Base-by-base conservation (phyloP, 371 early-diverging fungal genomes). In the Nematocida homosporus region DNA sequence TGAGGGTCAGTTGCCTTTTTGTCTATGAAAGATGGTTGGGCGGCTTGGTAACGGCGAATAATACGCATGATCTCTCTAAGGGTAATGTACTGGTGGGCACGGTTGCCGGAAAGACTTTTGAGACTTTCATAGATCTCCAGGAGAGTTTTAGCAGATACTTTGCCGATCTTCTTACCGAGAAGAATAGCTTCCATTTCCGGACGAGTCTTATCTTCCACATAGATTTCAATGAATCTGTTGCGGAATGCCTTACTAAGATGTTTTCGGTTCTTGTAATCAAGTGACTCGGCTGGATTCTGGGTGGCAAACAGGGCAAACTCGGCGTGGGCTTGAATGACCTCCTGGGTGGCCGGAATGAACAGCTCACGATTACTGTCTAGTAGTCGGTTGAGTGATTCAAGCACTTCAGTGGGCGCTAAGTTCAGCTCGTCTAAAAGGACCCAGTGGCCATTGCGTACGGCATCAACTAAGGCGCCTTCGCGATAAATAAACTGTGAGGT, bases 271-370 rank as follows among this genome's bases (percentile, higher is more conserved):
- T 93, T 94, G 85, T 99, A 99, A 37, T 91, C 85, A 1, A 84
- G 81, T 3, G 75, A 72, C 41, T 91, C 91, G n/a, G 95, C 89
- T 1, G 96, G 94, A 84, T 99, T 99, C 83, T 97, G 98, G 18
- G 99, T 97, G 6, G 97, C 97, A 87, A 99, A 98, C 6, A 99
- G 87, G 90, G 93, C 92, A 82, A 99, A 99, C 78, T 92, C 88
- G 38, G 90, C 89, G 80, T 97, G 96, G 27, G 98, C 94, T 50
- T 88, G 88, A 30, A 99, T 89, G 29, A 89, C 81, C 84, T 95
- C 92, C 68, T 93, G 90, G 0, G 94, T 96, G 83, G 96, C 97
- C 1, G 95, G 92, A 40, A 98, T 90, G 38, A 91, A 86, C 57
- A 99, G 86, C 84, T 98, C 97, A 59, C 93, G 88, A 85, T 98